Base-by-base conservation (phyloP, 2,329 filamentous ascomycete species). In the Fusarium tricinctum region DNA sequence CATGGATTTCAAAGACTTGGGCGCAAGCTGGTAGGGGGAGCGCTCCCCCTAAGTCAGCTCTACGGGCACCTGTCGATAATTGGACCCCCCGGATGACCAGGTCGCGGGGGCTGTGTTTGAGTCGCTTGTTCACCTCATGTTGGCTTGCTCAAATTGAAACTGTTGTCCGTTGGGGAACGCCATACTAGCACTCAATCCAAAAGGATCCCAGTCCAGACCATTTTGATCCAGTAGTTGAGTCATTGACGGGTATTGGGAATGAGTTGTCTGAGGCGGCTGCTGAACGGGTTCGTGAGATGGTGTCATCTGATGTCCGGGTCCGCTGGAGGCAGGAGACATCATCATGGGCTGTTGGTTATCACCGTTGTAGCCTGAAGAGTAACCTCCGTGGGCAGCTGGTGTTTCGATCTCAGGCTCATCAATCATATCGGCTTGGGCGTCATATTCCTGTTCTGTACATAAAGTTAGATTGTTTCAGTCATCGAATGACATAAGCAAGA, bases 381-480 rank as follows among this genome's bases (percentile, higher is more conserved):
- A 95, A 10, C 90, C 87, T 15, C 88, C 88, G 44, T 89, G 86
- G 42, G 89, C 89, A 56, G 78, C 81, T 4, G 91, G 86, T 13
- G 89, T 88, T 64, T 93, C 90, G 69, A 89, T 87, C 73, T 92
- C 90, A 71, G 89, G 83, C 64, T 97, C 92, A 75, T 97, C 94
- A 79, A 97, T 89, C 86, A 97, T 92, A 75, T 95, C 93, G 78
- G 88, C 88, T 81, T 93, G 92, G 56, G 93, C 91, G 79, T 97
- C 94, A 82, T 97, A 98, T 84, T 98, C 95, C 86, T 97, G 94
- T 84, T 98, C 95, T 97, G 84, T 84, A 86, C 76, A 83, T 81
- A 89, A 81, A 85, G 87, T 92, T 83, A 91, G 86, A 83, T 85
- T 46, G 86, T 85, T 89, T n/a, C 88, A 84, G 20, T 15, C 82